Percentiles rank a stretch among this genome's conserved stretches.
phyloP scores from a whole-genome alignment of 768 basidiomycete species.

The Auricularia sp. region DNA sequence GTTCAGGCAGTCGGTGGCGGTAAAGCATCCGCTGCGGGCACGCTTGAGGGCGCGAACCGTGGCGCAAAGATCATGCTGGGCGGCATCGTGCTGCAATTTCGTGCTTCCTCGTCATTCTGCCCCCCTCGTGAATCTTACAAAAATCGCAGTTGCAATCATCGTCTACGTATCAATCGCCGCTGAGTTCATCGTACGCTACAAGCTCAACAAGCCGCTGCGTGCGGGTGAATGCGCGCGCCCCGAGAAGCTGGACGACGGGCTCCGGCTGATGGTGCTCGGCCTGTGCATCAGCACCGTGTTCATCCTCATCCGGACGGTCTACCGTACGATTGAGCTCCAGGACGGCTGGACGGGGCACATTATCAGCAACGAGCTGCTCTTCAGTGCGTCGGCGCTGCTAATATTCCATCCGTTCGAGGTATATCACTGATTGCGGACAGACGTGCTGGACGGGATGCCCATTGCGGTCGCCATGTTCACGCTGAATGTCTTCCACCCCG shows the following conservation, averaged over 20 bases:
- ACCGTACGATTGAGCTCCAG: slow-evolving; percentile 41
- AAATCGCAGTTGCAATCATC: slow-evolving; percentile 29
- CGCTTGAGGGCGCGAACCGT: slow-evolving; percentile 8
- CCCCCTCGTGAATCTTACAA: background rate
- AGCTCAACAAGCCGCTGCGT: slow-evolving; percentile 25
- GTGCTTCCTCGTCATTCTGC: background rate
- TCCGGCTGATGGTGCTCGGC: slow-evolving; percentile 20
- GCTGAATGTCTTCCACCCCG: slow-evolving; percentile 8
- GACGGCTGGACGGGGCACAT: slow-evolving; percentile 43
- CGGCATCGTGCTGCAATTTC: slow-evolving; percentile 13
- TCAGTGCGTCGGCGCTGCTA: slow-evolving; percentile 23
- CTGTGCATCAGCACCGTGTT: slow-evolving; percentile 28
- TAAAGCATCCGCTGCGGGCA: slow-evolving; percentile 14
- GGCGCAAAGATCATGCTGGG: slow-evolving; percentile 10
- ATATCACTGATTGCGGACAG: background rate
- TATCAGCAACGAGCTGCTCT: slow-evolving; percentile 37
- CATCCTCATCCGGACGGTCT: slow-evolving; percentile 42
- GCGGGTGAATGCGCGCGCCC: background rate
- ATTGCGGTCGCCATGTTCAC: slow-evolving; percentile 8
- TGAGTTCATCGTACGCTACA: slow-evolving; percentile 39
- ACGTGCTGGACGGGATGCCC: slow-evolving; percentile 8
- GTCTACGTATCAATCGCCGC: slow-evolving; percentile 30
- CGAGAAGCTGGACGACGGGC: background rate
- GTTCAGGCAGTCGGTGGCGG: slow-evolving; percentile 32
- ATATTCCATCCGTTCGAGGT: background rate